Conservation (phyloP, 1,139 yeast genomes). For the Lodderomyces margitis region DNA sequence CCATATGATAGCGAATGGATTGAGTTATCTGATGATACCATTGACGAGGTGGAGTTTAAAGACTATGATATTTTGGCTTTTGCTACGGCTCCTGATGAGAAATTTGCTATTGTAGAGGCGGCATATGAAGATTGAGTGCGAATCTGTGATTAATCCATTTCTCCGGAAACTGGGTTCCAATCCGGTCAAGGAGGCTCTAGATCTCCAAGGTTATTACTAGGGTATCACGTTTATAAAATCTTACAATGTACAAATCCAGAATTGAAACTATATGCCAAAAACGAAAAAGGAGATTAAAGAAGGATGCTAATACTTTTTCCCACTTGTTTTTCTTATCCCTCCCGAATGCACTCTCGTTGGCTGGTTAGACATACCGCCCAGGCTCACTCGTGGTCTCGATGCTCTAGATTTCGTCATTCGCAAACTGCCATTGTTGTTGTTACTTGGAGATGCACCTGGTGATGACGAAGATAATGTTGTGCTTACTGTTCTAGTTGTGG, state of each 20-base stretch:
- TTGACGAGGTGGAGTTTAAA: constrained; percentile 27
- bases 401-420: constrained; percentile 35
- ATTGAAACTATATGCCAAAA: not conserved
- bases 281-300: too few relatives aligned
- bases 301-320: constrained; percentile 14
- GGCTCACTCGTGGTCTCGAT: constrained; percentile 9
- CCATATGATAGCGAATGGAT: constrained; percentile 45
- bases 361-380: constrained; percentile 8
- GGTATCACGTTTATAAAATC: not conserved
- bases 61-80: constrained; percentile 46
- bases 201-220: too few relatives aligned
- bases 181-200: too few relatives aligned
- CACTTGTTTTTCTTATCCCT: constrained; percentile 40
- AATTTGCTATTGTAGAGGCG: constrained; percentile 41
- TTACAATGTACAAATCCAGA: not conserved
- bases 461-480: constrained; percentile 44
- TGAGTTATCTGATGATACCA: constrained; percentile 24
- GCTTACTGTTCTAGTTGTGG: constrained; percentile 48
- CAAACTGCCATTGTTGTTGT: constrained; percentile 14
- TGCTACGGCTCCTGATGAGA: constrained; percentile 33
- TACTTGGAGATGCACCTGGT: constrained; percentile 23
- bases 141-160: too few relatives aligned
- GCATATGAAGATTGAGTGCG: constrained; percentile 32
- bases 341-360: constrained; percentile 32
- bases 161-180: too few relatives aligned